Percentiles rank a stretch among this genome's conserved stretches.
Conservation (phyloP, 306 rosid species). For the Quercus aquifolioides region DNA sequence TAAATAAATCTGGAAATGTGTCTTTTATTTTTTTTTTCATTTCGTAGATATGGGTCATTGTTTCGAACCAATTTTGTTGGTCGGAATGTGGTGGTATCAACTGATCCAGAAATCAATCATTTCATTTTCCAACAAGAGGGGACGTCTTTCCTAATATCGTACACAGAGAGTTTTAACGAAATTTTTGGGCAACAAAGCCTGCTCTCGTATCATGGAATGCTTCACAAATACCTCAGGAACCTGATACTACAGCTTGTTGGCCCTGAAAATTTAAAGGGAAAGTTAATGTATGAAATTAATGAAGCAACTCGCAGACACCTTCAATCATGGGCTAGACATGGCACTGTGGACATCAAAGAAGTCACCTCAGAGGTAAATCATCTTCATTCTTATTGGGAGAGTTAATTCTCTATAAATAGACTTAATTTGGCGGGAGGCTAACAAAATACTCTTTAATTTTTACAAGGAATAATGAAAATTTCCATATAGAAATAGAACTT, state of each 20-base stretch:
- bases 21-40: no score
- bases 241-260: not conserved
- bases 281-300: not conserved
- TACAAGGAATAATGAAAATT: no score
- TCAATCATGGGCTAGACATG: not conserved
- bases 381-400: no score
- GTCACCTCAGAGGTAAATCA: not conserved
- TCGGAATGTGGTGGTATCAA: not conserved
- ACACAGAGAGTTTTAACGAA: not conserved
- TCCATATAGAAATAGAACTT: no score
- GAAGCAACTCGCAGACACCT: not conserved
- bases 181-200: not conserved
- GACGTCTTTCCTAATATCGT: not conserved
- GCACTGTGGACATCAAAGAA: not conserved
- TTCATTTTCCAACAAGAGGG: slow-evolving; percentile 1
- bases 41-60: not conserved
- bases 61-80: slow-evolving; percentile 5
- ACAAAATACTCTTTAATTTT: no score
- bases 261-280: slow-evolving; percentile 3
- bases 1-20: no score
- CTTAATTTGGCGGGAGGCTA: no score
- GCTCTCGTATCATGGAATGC: not conserved
- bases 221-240: slow-evolving; percentile 17
- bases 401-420: no score
- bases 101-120: slow-evolving; percentile 1